Evolutionary conservation across 2,329 filamentous ascomycete species (phyloP).

Genomic region (Diaporthe amygdali): DNA sequence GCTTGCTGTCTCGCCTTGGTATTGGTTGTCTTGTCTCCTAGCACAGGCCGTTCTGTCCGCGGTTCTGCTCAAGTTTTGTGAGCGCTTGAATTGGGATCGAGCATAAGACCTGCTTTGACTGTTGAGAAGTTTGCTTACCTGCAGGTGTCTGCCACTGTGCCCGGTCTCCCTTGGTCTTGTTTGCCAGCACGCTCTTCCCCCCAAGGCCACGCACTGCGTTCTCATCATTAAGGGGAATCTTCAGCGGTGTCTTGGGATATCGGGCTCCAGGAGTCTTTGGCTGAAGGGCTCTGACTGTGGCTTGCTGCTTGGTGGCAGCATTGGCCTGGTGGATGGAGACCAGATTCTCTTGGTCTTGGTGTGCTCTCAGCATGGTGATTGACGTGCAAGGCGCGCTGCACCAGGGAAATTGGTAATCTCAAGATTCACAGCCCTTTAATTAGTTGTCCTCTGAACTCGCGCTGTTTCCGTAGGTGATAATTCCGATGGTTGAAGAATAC

Average conservation of each 20-base stretch:
- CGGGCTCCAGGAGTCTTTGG: conserved; percentile 82
- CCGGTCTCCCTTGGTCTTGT: conserved; percentile 22
- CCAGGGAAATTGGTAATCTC: conserved; percentile 24
- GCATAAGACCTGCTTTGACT: neutral
- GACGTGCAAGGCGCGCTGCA: neutral
- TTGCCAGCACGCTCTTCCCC: conserved; percentile 61
- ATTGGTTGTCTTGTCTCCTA: conserved; percentile 97
- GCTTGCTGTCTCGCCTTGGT: conserved; percentile 78
- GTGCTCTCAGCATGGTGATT: conserved; percentile 72
- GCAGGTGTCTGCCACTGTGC: conserved; percentile 69
- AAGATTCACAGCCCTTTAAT: conserved; percentile 19
- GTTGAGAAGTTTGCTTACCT: conserved; percentile 58
- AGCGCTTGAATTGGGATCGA: neutral
- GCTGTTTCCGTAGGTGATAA: conserved; percentile 17
- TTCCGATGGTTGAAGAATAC: neutral
- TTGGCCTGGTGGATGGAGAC: conserved; percentile 75
- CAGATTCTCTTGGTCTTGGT: conserved; percentile 84
- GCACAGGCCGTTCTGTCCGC: conserved; percentile 72
- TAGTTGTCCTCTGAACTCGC: conserved; percentile 22
- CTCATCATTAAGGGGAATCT: conserved; percentile 80
- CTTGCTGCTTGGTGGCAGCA: conserved; percentile 68
- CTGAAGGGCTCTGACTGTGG: conserved; percentile 48
- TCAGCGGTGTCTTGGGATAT: conserved; percentile 83
- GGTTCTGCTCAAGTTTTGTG: conserved; percentile 50
- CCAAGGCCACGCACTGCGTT: conserved; percentile 65